Base-by-base conservation (phyloP, 2,329 filamentous ascomycete genomes). In the Colletotrichum acutatum region DNA sequence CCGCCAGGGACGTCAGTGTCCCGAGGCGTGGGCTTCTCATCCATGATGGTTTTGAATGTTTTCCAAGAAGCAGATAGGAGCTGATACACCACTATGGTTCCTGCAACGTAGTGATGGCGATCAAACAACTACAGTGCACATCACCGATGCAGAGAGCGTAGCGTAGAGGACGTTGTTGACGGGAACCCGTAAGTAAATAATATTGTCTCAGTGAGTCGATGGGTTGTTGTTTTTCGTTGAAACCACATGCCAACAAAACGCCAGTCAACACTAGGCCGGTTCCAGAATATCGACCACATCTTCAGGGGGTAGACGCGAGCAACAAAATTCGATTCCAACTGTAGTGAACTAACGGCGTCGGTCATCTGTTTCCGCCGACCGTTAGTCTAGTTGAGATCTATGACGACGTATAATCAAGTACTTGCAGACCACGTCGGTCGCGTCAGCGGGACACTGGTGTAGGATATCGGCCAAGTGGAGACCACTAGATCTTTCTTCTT, bases 1-100 rank as follows among this genome's bases (percentile, higher is more conserved):
- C 79, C 80, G 46, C 80, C 80, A 34, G 80, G 80, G 28, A 82
- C 69, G 68, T 80, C 80, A 22, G 73, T 78, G 66, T 81, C 78
- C 66, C 75, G 75, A 37, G 80, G 80, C 11, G 80, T 81, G 8
- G 75, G 76, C 42, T 56, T 76, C 11, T 78, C 76, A 30, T 80
- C 77, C 78, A 80, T 81, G 24, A 58, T 75, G 64, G 24, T 5
- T 60, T 2, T 14, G 14, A 28, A 28, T 14, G 24, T 49, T 28
- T 42, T 42, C 14, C 19, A 9, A 7, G 16, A 4, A 37, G 12
- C 19, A 34, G 2, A 19, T 14, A 3, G 7, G 26, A 54, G 14
- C 9, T 37, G 30, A 49, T 9, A 37, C 19, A 8, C 19, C 16
- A 53, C 22, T n/a, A 11, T 12, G 5, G 24, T n/a, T 49, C 19